Evolutionary conservation across 257 asterid species (phyloP), one percentile per base, ranked within the genome.

Genomic region (Paulownia fortunei): DNA sequence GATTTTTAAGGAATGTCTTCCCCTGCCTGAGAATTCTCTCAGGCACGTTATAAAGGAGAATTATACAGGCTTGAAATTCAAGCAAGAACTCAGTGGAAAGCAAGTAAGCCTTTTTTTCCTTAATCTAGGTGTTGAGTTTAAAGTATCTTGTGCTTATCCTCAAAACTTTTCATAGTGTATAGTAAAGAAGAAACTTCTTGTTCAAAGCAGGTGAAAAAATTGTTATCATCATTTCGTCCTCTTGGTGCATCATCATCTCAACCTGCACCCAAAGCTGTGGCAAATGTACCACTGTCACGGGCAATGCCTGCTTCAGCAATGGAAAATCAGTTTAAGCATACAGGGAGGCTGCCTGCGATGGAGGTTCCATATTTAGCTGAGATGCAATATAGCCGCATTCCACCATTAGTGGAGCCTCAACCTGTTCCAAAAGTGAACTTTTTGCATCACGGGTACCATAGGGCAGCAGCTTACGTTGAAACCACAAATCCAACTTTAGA

Each of bases 1-100:
- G 70, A 89, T 88, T 75, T 87, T 81, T 81, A 91, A 81, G 81
- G 94, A 87, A 81, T 91, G 92, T 73, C 87, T 93, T 80, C 98
- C 98, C 62, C 44, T 91, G 71, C 89, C 76, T 6, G 98, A 93
- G 87, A 84, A 62, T 58, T 78, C 87, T 74, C 86, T 93, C 54
- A 89, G 76, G 79, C 73, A 72, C 19, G 79, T 87, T 62, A 86
- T 93, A 80, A 74, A 44, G 86, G 91, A 91, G 83, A 93, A 88
- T 70, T 88, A 91, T 73, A 72, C 54, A 61, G 93, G 91, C 63
- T 34, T 51, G 4, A 93, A 89, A 85, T 93, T 93, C 83, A 84
- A 88, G 42, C 98, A 85, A 79, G 94, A 93, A 84, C 95, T 93
- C 81, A 76, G 68, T 85, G 75, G 51, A 69, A 59, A 76, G 46